phyloP scores from a whole-genome alignment of 1,139 yeast genomes.

The Taphrina betulina region DNA sequence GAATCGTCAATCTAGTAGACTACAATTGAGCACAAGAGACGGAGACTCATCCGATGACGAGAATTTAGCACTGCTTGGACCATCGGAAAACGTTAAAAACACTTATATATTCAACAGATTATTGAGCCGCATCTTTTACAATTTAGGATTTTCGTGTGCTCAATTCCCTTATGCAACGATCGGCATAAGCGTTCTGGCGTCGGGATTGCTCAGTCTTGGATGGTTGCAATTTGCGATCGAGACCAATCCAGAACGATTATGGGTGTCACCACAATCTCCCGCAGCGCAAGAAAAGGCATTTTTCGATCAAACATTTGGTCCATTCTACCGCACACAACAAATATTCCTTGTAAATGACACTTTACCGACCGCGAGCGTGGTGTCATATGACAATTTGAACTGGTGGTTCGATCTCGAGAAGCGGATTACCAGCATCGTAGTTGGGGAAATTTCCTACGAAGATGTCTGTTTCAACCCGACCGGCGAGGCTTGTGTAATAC shows the following conservation, averaged over 20 bases:
- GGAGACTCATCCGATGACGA: background rate
- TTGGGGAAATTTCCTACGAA: constrained; percentile 44
- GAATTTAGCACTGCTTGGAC: background rate
- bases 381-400: constrained; percentile 64
- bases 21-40: background rate
- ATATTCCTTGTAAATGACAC: constrained; percentile 69
- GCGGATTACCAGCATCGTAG: constrained; percentile 36
- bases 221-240: constrained; percentile 60
- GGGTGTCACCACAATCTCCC: constrained; percentile 84
- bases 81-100: constrained; percentile 6
- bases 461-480: constrained; percentile 82
- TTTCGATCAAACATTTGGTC: constrained; percentile 82
- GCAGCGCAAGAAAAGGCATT: constrained; percentile 66
- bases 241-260: constrained; percentile 72
- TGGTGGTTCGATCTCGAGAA: constrained; percentile 88
- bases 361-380: constrained; percentile 50
- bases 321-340: constrained; percentile 87
- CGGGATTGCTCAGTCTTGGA: constrained; percentile 56
- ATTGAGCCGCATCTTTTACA: constrained; percentile 51
- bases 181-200: constrained; percentile 49
- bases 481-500: constrained; percentile 79
- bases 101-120: constrained; percentile 51
- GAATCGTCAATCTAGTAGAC: background rate
- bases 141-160: constrained; percentile 59
- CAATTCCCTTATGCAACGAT: constrained; percentile 59